These are phyloP conservation scores for Trichoderma polysporum DNA, from an alignment of 2,329 filamentous ascomycete species.

Conservation along the genomic window DNA sequence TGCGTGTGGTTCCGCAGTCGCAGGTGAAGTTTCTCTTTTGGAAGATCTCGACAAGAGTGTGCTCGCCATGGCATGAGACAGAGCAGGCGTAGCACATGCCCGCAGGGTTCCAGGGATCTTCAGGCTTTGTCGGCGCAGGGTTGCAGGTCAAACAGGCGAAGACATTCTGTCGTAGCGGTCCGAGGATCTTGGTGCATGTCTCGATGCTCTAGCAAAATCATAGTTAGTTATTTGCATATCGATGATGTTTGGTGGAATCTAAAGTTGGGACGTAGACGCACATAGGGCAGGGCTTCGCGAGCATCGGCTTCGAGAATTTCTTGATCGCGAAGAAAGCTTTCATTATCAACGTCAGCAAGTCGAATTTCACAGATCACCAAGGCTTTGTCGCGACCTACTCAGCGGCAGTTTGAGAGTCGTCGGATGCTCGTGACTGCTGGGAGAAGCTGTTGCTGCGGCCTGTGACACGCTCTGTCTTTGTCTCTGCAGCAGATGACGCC, in stretches of 20 bases:
- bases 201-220: slow-evolving; percentile 73
- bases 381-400: slow-evolving; percentile 49
- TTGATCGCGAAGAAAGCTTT: slow-evolving; percentile 82
- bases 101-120: slow-evolving; percentile 57
- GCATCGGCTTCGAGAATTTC: slow-evolving; percentile 92
- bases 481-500: slow-evolving; percentile 16
- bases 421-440: slow-evolving; percentile 53
- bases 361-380: neutral
- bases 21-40: slow-evolving; percentile 93
- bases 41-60: slow-evolving; percentile 93
- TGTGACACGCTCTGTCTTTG: slow-evolving; percentile 26
- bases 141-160: slow-evolving; percentile 96
- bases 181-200: slow-evolving; percentile 86
- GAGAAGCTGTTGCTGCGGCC: slow-evolving; percentile 60
- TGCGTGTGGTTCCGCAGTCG: slow-evolving; percentile 87
- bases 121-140: slow-evolving; percentile 64
- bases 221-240: slow-evolving; percentile 27
- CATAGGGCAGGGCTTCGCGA: slow-evolving; percentile 90
- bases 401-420: slow-evolving; percentile 69
- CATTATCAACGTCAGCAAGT: neutral
- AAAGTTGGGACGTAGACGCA: slow-evolving; percentile 37
- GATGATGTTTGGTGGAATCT: slow-evolving; percentile 13
- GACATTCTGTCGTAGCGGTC: slow-evolving; percentile 80
- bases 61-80: slow-evolving; percentile 93
- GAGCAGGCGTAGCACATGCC: slow-evolving; percentile 97